A percentile compares a stretch with the other conserved stretches of the same genome.
These are phyloP conservation scores for Wickerhamomyces bovis DNA, from an alignment of 805 yeast genomes.

Conservation along the genomic window DNA sequence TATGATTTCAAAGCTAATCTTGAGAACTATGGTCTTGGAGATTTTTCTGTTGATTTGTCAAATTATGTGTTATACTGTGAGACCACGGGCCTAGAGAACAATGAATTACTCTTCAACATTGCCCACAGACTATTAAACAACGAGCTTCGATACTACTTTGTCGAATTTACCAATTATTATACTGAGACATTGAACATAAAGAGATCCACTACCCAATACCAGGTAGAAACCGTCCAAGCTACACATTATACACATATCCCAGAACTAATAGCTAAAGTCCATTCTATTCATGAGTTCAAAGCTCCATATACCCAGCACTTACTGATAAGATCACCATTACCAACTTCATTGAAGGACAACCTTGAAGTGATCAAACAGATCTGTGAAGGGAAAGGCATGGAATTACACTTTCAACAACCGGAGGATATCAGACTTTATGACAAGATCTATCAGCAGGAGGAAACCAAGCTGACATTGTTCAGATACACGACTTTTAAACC, in stretches of 20 bases:
- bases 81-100: neutral
- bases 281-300: conserved; percentile 1
- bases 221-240: neutral
- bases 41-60: conserved; percentile 1
- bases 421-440: neutral
- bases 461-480: neutral
- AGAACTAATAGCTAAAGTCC: neutral
- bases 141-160: conserved; percentile 6
- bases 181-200: neutral
- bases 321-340: neutral
- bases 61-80: conserved; percentile 1
- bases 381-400: neutral
- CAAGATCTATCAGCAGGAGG: neutral
- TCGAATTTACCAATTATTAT: conserved; percentile 7
- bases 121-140: conserved; percentile 7
- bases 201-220: neutral
- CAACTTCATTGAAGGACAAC: neutral
- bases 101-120: conserved; percentile 5
- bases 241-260: neutral
- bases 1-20: neutral
- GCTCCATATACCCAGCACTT: neutral
- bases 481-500: neutral
- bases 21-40: conserved; percentile 3
- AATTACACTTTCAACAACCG: neutral
- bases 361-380: neutral